phyloP scores from a whole-genome alignment of 495 filamentous ascomycete species.

The Amniculicola lignicola region DNA sequence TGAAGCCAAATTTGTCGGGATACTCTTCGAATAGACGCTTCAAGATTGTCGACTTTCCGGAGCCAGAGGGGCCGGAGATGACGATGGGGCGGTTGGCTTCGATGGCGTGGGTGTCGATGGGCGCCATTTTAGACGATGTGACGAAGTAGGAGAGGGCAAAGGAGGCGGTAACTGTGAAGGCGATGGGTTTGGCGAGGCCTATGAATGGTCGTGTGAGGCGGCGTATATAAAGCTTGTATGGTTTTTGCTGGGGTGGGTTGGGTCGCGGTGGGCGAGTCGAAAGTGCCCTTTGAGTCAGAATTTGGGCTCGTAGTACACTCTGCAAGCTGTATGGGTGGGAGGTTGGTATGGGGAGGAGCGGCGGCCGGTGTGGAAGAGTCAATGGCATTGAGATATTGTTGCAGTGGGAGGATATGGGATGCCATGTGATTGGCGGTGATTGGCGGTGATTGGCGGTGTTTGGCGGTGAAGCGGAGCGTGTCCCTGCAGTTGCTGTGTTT shows the following conservation, averaged over 20 bases:
- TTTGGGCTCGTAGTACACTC: too few relatives aligned
- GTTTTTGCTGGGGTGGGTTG: neutral
- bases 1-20: slow-evolving; percentile 75
- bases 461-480: too few relatives aligned
- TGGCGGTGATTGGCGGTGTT: too few relatives aligned
- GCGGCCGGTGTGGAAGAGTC: neutral
- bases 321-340: too few relatives aligned
- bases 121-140: slow-evolving; percentile 19
- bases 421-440: slow-evolving; percentile 19
- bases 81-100: slow-evolving; percentile 62
- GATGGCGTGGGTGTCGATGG: slow-evolving; percentile 17
- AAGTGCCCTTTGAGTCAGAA: too few relatives aligned
- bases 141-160: neutral
- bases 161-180: too few relatives aligned
- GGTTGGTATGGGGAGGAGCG: neutral
- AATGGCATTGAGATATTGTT: slow-evolving; percentile 10
- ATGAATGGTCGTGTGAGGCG: too few relatives aligned
- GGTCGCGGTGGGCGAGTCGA: too few relatives aligned
- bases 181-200: too few relatives aligned
- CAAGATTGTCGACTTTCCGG: slow-evolving; percentile 86
- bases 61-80: slow-evolving; percentile 80
- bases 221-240: neutral
- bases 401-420: neutral
- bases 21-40: slow-evolving; percentile 65
- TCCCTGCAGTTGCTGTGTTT: slow-evolving; percentile 8